phyloP scores from a whole-genome alignment of 2,329 filamentous ascomycete species.

The Cordyceps farinosa region DNA sequence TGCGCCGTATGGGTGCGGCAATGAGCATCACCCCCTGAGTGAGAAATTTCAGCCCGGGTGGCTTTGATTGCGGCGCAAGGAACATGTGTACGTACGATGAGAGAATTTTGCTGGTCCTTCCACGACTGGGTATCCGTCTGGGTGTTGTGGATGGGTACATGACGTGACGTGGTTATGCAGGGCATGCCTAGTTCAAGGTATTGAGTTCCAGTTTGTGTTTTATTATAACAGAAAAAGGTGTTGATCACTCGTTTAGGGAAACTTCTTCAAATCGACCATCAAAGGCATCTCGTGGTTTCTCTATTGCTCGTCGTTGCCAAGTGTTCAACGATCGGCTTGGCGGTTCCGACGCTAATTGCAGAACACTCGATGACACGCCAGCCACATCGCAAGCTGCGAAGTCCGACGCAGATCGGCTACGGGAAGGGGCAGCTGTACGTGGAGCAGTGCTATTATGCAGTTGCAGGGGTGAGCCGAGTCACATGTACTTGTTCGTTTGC shows the following conservation, averaged over 20 bases:
- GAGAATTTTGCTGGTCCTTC: not conserved
- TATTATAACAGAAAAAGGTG: too few species aligned
- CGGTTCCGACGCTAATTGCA: not conserved
- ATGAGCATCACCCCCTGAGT: not conserved
- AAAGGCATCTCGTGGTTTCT: not conserved
- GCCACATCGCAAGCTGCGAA: constrained; percentile 16
- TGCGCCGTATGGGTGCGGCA: not conserved
- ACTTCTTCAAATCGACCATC: not conserved
- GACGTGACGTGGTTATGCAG: constrained; percentile 1
- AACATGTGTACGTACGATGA: not conserved
- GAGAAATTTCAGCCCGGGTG: not conserved
- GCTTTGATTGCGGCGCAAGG: not conserved
- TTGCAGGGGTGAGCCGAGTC: not conserved
- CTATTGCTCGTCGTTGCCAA: not conserved
- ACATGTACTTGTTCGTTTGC: not conserved
- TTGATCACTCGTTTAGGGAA: too few species aligned
- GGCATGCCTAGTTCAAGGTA: not conserved
- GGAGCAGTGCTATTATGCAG: not conserved
- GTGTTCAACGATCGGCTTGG: not conserved
- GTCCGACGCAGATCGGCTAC: constrained; percentile 5
- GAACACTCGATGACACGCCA: not conserved
- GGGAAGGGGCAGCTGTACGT: not conserved
- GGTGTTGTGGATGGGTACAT: not conserved
- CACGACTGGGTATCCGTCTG: not conserved
- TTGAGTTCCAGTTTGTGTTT: not conserved